Evolutionary conservation across 345 rosid species (phyloP).

Genomic region (Erysimum cheiranthoides): DNA sequence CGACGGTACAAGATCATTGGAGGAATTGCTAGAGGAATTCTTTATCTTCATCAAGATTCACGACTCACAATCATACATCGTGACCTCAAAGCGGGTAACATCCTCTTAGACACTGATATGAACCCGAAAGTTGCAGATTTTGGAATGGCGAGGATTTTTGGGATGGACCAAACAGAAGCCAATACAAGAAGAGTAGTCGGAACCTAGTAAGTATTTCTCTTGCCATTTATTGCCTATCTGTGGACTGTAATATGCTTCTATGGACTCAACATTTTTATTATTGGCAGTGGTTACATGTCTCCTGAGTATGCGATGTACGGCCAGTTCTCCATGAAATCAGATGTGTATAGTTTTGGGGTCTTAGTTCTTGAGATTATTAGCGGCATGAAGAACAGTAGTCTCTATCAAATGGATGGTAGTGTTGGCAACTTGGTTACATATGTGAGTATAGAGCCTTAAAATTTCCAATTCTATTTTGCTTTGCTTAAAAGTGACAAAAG

Average conservation of each 20-base stretch:
- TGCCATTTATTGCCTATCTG: not conserved
- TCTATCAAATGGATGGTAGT: constrained; percentile 21
- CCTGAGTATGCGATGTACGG: constrained; percentile 51
- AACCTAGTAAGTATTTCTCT: constrained; percentile 53
- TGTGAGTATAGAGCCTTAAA: constrained; percentile 35
- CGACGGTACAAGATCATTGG: constrained; percentile 46
- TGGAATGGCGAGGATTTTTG: constrained; percentile 59
- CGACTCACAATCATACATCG: constrained; percentile 62
- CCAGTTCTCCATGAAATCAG: constrained; percentile 40
- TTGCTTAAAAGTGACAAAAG: not conserved
- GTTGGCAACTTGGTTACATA: constrained; percentile 29
- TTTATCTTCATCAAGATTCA: constrained; percentile 51
- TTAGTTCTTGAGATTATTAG: constrained; percentile 43
- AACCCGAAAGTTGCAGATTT: constrained; percentile 69
- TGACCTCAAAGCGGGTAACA: constrained; percentile 61
- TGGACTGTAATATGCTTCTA: not conserved
- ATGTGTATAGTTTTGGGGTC: constrained; percentile 47
- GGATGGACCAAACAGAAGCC: constrained; percentile 38
- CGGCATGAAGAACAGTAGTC: constrained; percentile 36
- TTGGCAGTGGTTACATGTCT: constrained; percentile 50
- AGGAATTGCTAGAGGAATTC: constrained; percentile 54
- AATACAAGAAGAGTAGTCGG: constrained; percentile 56
- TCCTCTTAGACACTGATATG: constrained; percentile 57
- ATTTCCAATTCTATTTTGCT: not conserved
- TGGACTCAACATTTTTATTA: not conserved